These are phyloP conservation scores for Rhizoclosmatium globosum DNA, from an alignment of 192 early-diverging fungal species.

Conservation along the genomic window DNA sequence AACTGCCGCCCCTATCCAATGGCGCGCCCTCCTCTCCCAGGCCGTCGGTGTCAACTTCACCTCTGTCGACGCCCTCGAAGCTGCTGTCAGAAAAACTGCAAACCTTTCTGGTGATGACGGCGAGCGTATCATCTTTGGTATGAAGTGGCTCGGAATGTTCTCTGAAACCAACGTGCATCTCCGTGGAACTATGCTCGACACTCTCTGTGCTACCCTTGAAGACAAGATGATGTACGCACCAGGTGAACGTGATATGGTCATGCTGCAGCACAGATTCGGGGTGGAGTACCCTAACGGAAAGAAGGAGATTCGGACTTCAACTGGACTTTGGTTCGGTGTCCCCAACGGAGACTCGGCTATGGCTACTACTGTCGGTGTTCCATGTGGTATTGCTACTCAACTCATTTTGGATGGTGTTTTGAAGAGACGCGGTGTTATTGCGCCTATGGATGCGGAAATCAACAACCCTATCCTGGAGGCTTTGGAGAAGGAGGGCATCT, in stretches of 20 bases:
- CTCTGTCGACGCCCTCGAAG: slow-evolving; percentile 31
- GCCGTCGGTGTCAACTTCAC: slow-evolving; percentile 25
- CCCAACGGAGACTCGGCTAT: slow-evolving; percentile 90
- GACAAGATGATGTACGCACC: slow-evolving; percentile 76
- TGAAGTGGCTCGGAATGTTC: slow-evolving; percentile 37
- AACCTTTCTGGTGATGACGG: slow-evolving; percentile 39
- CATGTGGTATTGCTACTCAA: slow-evolving; percentile 95
- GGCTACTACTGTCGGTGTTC: slow-evolving; percentile 93
- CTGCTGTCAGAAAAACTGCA: slow-evolving; percentile 33
- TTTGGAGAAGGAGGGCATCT: slow-evolving; percentile 33
- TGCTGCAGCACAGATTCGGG: slow-evolving; percentile 95
- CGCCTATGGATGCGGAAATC: slow-evolving; percentile 84
- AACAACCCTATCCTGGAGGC: slow-evolving; percentile 70
- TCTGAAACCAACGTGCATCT: slow-evolving; percentile 31
- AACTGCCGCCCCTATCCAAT: slow-evolving; percentile 22
- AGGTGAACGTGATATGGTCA: slow-evolving; percentile 92
- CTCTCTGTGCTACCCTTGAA: slow-evolving; percentile 83
- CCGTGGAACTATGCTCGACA: slow-evolving; percentile 74
- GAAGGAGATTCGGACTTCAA: slow-evolving; percentile 78
- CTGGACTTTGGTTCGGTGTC: slow-evolving; percentile 91
- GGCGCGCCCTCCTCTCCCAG: slow-evolving; percentile 36
- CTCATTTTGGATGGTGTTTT: slow-evolving; percentile 87
- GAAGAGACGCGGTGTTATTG: slow-evolving; percentile 74
- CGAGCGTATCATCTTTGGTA: slow-evolving; percentile 44
- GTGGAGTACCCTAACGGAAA: slow-evolving; percentile 72